These are phyloP conservation scores for Fraxinus xanthoxyloides DNA, from an alignment of 305 asterid genomes.

Conservation along the genomic window DNA sequence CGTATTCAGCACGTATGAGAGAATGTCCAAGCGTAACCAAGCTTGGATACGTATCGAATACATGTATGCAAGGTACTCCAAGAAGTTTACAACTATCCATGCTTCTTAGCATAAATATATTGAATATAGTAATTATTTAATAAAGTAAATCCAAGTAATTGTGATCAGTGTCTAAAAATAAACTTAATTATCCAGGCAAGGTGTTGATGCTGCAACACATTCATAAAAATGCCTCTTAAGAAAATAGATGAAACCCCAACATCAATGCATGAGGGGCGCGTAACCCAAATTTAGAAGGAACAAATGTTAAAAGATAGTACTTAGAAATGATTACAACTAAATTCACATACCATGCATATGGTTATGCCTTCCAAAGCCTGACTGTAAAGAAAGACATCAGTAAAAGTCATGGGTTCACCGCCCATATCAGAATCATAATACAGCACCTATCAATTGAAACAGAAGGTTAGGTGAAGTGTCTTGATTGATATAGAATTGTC, in stretches of 20 bases:
- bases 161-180: neutral
- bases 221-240: neutral
- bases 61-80: neutral
- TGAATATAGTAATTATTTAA: neutral
- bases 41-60: neutral
- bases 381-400: constrained; percentile 85
- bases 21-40: neutral
- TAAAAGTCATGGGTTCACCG: constrained; percentile 81
- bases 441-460: constrained; percentile 54
- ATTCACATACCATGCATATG: constrained; percentile 72
- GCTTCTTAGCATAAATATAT: neutral
- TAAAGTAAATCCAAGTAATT: constrained; percentile 6
- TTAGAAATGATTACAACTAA: neutral
- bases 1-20: neutral
- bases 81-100: neutral
- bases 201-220: constrained; percentile 1
- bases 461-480: constrained; percentile 11
- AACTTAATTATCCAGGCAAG: constrained; percentile 13
- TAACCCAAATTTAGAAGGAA: constrained; percentile 13
- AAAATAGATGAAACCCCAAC: constrained; percentile 11
- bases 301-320: neutral
- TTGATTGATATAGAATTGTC: neutral
- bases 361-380: constrained; percentile 98
- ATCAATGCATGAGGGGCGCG: neutral
- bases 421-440: constrained; percentile 80